Conservation (phyloP, 192 early-diverging fungal species). For the Spizellomyces sp. region DNA sequence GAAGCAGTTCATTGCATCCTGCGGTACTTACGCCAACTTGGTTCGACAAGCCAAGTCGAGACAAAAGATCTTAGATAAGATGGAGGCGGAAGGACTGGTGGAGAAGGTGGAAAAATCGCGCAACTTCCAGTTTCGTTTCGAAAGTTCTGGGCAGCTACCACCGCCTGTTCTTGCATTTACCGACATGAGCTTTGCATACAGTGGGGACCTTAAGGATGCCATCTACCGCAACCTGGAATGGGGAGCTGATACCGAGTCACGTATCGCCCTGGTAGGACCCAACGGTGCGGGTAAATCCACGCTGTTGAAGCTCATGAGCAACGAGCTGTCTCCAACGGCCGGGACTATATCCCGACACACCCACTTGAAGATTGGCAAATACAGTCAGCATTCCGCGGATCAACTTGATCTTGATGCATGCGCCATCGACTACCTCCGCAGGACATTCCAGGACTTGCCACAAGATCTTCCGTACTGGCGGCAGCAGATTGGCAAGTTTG, state of each 20-base stretch:
- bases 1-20: constrained; percentile 97
- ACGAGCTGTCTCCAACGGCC: constrained; percentile 77
- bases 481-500: constrained; percentile 86
- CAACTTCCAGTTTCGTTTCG: constrained; percentile 88
- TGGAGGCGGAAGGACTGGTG: constrained; percentile 97
- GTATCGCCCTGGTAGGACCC: constrained; percentile 92
- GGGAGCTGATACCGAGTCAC: constrained; percentile 97
- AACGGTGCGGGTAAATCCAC: constrained; percentile 94
- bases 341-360: constrained; percentile 91
- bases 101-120: constrained; percentile 85
- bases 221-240: constrained; percentile 92
- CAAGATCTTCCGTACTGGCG: constrained; percentile 92
- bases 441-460: constrained; percentile 76
- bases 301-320: constrained; percentile 95
- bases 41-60: constrained; percentile 97
- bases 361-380: constrained; percentile 91
- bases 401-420: constrained; percentile 86
- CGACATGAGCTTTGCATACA: constrained; percentile 92
- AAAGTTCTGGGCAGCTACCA: constrained; percentile 82
- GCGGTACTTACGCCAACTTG: constrained; percentile 99
- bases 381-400: constrained; percentile 97
- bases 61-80: constrained; percentile 99
- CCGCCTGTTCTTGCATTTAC: constrained; percentile 94
- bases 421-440: constrained; percentile 91
- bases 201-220: constrained; percentile 74